Base-by-base conservation (phyloP, 2,329 filamentous ascomycete genomes). In the Neofusicoccum sp. region DNA sequence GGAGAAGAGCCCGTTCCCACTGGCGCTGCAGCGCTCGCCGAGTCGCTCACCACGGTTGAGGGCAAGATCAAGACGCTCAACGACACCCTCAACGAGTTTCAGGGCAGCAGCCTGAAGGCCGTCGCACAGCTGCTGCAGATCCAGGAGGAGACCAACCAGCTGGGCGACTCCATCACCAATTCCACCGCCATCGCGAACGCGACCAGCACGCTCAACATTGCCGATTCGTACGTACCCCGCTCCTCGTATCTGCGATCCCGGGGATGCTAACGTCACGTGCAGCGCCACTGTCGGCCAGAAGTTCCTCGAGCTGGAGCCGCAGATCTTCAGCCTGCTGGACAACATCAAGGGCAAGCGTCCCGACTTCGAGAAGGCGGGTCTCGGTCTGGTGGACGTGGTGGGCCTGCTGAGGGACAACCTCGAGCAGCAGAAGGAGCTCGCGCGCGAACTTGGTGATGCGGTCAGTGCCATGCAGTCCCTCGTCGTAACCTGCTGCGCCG, bases 331-430 rank as follows among this genome's bases (percentile, higher is more conserved):
- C 28, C 29, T 61, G 28, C 37, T 61, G 22, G 58, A 43, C 45
- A 61, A 61, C 36, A 50, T 61, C 47, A 61, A 45, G 29, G 31
- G 43, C 37, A 61, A 61, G 58, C 12, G 41, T 5, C 47, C 58
- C 4, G 47, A 61, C 9, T 43, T 50, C 11, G 5, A 61, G 11
- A 61, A 52, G 7, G 58, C 58, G 1, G 58, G 58, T 4, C 44
- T 61, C 8, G 58, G 58, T 2, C 58, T 61, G 8, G 33, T 61
- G 7, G 58, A 61, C 28, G 58, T 61, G 9, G 37, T 61, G 5
- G 33, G 36, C 6, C 37, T 61, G n/a, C 47, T 61, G n/a, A 33
- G 58, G 7, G 37, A 36, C 16, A 50, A 61, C 6, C 29, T 61
- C 2, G 16, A 49, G 11, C 31, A 50, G 9, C 45, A 50, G 11